Base-by-base conservation (phyloP, 2,329 filamentous ascomycete species). In the Colletotrichum viniferum region DNA sequence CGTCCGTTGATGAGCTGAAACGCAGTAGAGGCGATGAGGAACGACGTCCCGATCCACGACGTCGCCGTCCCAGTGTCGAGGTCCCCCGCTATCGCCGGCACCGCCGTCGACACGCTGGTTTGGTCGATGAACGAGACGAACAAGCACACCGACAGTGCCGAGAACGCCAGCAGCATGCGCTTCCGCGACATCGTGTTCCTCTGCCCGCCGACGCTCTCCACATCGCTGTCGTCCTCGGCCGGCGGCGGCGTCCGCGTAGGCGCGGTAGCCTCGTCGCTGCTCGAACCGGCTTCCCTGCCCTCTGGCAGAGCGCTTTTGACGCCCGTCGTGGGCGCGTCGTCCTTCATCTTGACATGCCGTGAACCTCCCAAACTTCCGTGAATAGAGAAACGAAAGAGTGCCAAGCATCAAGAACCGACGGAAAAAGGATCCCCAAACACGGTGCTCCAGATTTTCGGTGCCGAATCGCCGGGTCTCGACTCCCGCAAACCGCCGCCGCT, bases 51-150 rank as follows among this genome's bases (percentile, higher is more conserved):
- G 2, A 83, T 80, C 83, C 83, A 85, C 0, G 81, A 81, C 6
- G 79, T 83, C 4, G 83, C 80, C 1, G 81, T 78, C 1, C 80
- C 81, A 0, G 83, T 81, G 32, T 81, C 73, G 1, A 85, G 76
- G 1, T 83, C 82, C 6, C 67, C 73, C 0, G 82, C 82, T 2
- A 85, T 86, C 3, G 87, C 85, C 4, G 86, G 84, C 0, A 83
- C 77, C 0, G 83, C 80, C 1, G 82, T 83, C 2, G 81, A 81
- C 4, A 85, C 81, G 21, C 81, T 78, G 26, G 83, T 81, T 76
- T 87, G 80, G 79, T 87, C 82, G 66, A 86, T 78, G 70, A 85
- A 84, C 2, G 81, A 81, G 16, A 84, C 80, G 8, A 84, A 81
- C 14, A 84, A 78, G 7, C 79, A 80, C 8, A 83, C 73, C 1